These are phyloP conservation scores for Waltiozyma sp. DNA, from an alignment of 1,139 yeast genomes.

Conservation along the genomic window DNA sequence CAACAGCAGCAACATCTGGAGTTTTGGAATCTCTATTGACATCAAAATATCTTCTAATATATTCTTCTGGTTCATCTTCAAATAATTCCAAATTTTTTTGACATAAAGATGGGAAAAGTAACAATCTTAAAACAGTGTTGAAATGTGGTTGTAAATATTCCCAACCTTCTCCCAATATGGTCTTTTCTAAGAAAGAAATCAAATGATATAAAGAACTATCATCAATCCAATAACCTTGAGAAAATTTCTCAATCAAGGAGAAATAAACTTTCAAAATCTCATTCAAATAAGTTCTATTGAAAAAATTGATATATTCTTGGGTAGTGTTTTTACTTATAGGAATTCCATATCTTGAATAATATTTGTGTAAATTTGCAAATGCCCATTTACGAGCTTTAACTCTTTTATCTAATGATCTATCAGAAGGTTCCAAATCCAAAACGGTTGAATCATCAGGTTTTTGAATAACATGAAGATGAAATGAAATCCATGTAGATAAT, in stretches of 20 bases:
- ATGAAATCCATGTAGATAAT: constrained; percentile 54
- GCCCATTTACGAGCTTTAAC: constrained; percentile 65
- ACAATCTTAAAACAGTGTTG: constrained; percentile 46
- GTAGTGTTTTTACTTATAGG: constrained; percentile 27
- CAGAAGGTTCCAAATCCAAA: constrained; percentile 39
- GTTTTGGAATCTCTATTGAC: constrained; percentile 62
- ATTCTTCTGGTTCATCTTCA: constrained; percentile 68
- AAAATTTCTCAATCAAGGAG: constrained; percentile 50
- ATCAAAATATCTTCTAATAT: constrained; percentile 58
- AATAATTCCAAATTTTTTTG: constrained; percentile 48
- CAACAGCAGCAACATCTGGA: constrained; percentile 74
- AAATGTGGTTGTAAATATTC: constrained; percentile 42
- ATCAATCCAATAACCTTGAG: constrained; percentile 44
- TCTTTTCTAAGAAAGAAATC: constrained; percentile 54
- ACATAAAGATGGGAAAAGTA: constrained; percentile 53
- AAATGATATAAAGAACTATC: constrained; percentile 51
- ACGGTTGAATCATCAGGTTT: constrained; percentile 50
- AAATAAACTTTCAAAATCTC: constrained; percentile 49
- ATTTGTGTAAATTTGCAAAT: constrained; percentile 53
- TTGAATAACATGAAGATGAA: constrained; percentile 45
- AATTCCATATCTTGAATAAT: constrained; percentile 44
- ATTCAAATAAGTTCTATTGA: constrained; percentile 46
- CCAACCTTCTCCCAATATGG: constrained; percentile 47
- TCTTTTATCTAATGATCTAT: constrained; percentile 38
- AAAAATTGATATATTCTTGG: constrained; percentile 35